These are phyloP conservation scores for Epithemia pelagica DNA, from an alignment of 108 stramenopile species.

Conservation along the genomic window DNA sequence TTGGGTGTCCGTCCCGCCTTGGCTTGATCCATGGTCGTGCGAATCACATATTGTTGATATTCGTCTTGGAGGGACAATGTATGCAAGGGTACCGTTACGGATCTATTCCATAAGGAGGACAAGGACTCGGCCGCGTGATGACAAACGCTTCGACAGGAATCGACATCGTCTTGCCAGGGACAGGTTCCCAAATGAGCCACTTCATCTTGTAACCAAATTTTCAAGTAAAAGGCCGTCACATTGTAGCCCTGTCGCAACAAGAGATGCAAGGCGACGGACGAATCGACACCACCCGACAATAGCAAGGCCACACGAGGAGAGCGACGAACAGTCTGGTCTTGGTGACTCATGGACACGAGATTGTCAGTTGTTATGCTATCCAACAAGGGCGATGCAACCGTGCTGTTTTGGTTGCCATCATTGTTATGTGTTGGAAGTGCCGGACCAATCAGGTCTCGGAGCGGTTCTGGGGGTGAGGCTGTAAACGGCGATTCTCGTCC, in stretches of 20 bases:
- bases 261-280: slow-evolving; percentile 87
- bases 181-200: slow-evolving; percentile 89
- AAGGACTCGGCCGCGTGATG: slow-evolving; percentile 54
- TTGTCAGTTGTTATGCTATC: neutral
- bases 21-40: slow-evolving; percentile 86
- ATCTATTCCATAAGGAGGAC: neutral
- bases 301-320: slow-evolving; percentile 80
- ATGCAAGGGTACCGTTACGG: slow-evolving; percentile 56
- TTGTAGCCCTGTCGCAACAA: slow-evolving; percentile 77
- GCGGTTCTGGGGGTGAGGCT: too few species aligned
- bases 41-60: slow-evolving; percentile 85
- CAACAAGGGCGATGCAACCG: neutral
- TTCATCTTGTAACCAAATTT: slow-evolving; percentile 98
- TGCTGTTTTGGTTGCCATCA: neutral
- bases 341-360: neutral
- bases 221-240: slow-evolving; percentile 92
- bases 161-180: slow-evolving; percentile 91
- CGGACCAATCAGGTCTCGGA: neutral
- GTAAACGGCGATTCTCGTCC: neutral
- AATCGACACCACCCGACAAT: slow-evolving; percentile 95
- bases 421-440: neutral
- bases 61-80: slow-evolving; percentile 84
- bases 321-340: neutral
- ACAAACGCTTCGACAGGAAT: slow-evolving; percentile 79
- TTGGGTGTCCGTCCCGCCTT: slow-evolving; percentile 88